Evolutionary conservation across 306 rosid species (phyloP).

Genomic region (Astragalus membranaceus): DNA sequence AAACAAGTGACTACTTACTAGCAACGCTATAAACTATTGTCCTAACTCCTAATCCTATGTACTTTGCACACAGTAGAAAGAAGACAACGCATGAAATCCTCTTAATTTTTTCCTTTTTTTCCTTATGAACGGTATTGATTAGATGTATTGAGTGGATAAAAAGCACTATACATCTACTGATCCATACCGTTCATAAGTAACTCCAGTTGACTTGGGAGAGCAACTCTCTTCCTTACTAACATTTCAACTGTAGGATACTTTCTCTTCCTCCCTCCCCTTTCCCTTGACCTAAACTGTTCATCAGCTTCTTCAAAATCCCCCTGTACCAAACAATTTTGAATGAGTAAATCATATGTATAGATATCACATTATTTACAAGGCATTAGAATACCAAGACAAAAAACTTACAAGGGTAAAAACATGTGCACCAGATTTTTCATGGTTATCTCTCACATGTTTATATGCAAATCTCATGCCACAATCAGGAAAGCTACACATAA

Average conservation of each 20-base stretch:
- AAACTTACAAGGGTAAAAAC: slow-evolving; percentile 54
- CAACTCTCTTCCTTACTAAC: background rate
- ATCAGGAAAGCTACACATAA: slow-evolving; percentile 49
- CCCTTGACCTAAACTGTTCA: background rate
- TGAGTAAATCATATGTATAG: background rate
- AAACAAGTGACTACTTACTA: no score
- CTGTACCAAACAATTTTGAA: slow-evolving; percentile 25
- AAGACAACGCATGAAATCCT: no score
- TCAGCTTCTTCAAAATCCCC: slow-evolving; percentile 63
- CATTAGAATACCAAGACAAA: background rate
- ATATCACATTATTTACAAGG: background rate
- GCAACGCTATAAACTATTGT: no score
- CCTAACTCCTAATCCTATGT: no score
- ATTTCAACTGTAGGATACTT: background rate
- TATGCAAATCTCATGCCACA: slow-evolving; percentile 82
- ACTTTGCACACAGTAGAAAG: no score
- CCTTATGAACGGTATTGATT: no score
- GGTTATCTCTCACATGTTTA: slow-evolving; percentile 83
- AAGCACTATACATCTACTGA: background rate
- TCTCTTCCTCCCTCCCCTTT: background rate
- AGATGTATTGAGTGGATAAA: no score
- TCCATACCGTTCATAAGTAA: background rate
- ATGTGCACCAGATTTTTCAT: slow-evolving; percentile 55
- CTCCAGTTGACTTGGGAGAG: background rate
- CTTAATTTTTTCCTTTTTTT: no score